A percentile compares a stretch with the other conserved stretches of the same genome.
These are phyloP conservation scores for Cyberlindnera bimundalis DNA, from an alignment of 805 yeast species.

Conservation along the genomic window DNA sequence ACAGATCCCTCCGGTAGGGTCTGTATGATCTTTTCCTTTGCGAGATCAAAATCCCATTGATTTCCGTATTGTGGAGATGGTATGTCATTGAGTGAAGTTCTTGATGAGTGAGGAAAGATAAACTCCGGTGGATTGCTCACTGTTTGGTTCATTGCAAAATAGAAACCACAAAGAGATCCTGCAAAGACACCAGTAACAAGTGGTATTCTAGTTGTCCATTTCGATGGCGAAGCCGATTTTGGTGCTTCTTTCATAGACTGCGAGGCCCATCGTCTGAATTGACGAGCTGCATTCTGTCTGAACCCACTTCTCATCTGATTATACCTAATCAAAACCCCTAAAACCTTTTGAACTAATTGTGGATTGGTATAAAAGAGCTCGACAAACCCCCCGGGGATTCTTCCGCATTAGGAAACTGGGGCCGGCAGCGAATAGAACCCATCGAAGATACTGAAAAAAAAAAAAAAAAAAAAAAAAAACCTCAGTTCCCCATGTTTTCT, in stretches of 20 bases:
- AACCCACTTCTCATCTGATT: background rate
- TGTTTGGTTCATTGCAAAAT: slow-evolving; percentile 26
- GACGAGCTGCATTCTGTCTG: background rate
- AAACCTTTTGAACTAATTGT: too few relatives aligned
- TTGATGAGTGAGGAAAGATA: slow-evolving; percentile 29
- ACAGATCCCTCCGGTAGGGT: slow-evolving; percentile 33
- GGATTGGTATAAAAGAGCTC: too few relatives aligned
- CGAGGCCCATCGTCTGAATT: slow-evolving; percentile 6
- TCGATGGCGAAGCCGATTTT: background rate
- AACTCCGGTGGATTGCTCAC: slow-evolving; percentile 26
- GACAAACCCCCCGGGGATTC: background rate
- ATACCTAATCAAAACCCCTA: too few relatives aligned
- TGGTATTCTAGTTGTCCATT: slow-evolving; percentile 7
- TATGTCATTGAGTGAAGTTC: slow-evolving; percentile 20
- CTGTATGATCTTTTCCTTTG: slow-evolving; percentile 28
- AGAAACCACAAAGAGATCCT: slow-evolving; percentile 24
- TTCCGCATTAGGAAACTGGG: background rate
- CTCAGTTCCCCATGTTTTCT: too few relatives aligned
- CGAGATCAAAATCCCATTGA: slow-evolving; percentile 27
- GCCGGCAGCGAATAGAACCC: too few relatives aligned
- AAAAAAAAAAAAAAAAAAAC: background rate
- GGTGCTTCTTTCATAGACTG: too few relatives aligned
- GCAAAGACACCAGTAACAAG: slow-evolving; percentile 19
- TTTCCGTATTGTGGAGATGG: slow-evolving; percentile 28
- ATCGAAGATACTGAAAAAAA: too few relatives aligned